phyloP scores from a whole-genome alignment of 352 stramenopile species.

The Pythium dissimile region DNA sequence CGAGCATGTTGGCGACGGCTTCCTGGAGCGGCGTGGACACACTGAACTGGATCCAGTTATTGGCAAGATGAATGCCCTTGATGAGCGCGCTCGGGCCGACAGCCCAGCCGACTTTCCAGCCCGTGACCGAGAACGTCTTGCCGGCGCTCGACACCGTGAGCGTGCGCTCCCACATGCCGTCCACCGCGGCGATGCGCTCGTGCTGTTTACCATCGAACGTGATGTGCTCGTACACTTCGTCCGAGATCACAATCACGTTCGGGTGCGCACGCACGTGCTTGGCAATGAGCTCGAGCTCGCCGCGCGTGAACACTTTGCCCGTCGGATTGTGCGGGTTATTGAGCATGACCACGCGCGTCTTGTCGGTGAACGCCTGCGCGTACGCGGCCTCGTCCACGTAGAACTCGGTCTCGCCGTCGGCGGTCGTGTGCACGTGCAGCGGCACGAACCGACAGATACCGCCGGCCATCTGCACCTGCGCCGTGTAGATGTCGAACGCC shows the following conservation, averaged over 20 bases:
- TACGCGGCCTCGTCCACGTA: conserved; percentile 87
- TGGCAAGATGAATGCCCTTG: conserved; percentile 73
- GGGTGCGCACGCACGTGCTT: conserved; percentile 81
- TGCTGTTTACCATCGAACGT: conserved; percentile 78
- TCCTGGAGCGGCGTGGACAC: conserved; percentile 85
- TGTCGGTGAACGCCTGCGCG: conserved; percentile 82
- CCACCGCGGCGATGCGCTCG: conserved; percentile 68
- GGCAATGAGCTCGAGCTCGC: conserved; percentile 93
- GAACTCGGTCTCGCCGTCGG: conserved; percentile 51
- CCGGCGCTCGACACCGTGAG: conserved; percentile 89
- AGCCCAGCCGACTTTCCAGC: conserved; percentile 93
- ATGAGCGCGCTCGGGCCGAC: conserved; percentile 75
- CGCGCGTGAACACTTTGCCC: conserved; percentile 94
- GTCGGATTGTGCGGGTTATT: conserved; percentile 99
- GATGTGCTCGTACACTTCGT: conserved; percentile 99
- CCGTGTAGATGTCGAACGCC: conserved; percentile 96
- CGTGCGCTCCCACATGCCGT: conserved; percentile 83
- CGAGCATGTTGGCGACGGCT: conserved; percentile 77
- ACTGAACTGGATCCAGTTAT: conserved; percentile 89
- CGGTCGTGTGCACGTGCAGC: conserved; percentile 46
- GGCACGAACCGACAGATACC: conserved; percentile 83
- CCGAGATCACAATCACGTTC: conserved; percentile 92
- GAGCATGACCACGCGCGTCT: conserved; percentile 94
- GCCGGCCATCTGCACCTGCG: conserved; percentile 83
- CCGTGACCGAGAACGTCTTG: conserved; percentile 93